Evolutionary conservation across 2,329 filamentous ascomycete genomes (phyloP), one percentile per base, ranked within the genome.

Genomic region (Amylocarpus encephaloides): DNA sequence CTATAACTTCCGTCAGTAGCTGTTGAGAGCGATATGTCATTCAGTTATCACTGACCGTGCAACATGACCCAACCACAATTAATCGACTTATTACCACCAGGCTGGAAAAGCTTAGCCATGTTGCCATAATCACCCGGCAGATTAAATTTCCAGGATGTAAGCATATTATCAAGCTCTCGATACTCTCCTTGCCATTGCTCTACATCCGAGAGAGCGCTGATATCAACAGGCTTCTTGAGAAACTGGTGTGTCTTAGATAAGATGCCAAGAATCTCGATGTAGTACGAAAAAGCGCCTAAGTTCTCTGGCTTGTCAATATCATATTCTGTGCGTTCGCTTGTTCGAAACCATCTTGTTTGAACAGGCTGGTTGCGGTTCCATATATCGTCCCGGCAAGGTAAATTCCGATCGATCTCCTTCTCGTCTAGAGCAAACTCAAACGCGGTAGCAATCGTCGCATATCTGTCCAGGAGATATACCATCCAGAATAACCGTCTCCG

Each of bases 391-490:
- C 88, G 83, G 62, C 91, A 96, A 1, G 91, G 91, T 6, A 96
- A 71, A 44, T 82, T 87, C 19, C 91, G 80, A 64, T 95, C 90
- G 40, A 95, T 92, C 62, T 95, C 90, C 63, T 85, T 88, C 62
- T 95, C 89, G 58, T 92, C 85, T 15, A 96, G 71, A 0, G 88
- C 88, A 65, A 95, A 95, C 60, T 95, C 89, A 59, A 95, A 95
- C 0, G 91, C 89, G 0, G 91, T 95, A 0, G 89, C 85, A 49
- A 95, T 84, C 0, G 90, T 95, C 1, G 89, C 89, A 64, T 95
- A 95, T 44, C 91, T 79, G 65, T 96, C 91, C 5, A 96, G 75
- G 11, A 95, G 71, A 64, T 95, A 96, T 10, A 95, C 83, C 83
- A 94, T 92, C 91, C 91, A 96, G 67, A 96, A 95, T 1, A 95